phyloP scores from a whole-genome alignment of 306 rosid species.

The Glycine soja region DNA sequence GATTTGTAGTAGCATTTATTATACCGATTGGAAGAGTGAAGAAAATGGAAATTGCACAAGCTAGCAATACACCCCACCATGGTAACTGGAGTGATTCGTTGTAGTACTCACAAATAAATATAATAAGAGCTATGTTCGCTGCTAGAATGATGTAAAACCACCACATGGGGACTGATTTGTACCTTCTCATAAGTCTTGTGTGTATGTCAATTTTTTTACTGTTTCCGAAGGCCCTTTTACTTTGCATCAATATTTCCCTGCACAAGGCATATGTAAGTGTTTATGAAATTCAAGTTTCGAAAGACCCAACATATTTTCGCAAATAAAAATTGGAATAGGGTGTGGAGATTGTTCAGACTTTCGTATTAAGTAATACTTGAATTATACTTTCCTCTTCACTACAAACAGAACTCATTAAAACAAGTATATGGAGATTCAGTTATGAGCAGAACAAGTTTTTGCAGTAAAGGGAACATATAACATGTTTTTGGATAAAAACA shows the following conservation, averaged over 20 bases:
- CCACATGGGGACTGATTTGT: conserved; percentile 74
- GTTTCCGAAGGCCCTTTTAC: conserved; percentile 59
- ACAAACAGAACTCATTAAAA: neutral
- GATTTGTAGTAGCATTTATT: conserved; percentile 82
- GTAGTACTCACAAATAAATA: conserved; percentile 62
- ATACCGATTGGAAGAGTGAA: conserved; percentile 82
- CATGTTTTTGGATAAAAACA: conserved; percentile 10
- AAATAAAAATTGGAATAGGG: neutral
- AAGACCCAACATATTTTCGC: conserved; percentile 17
- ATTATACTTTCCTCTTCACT: conserved; percentile 2
- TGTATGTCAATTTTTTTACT: conserved; percentile 64
- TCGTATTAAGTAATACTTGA: neutral
- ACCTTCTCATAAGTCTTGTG: conserved; percentile 71
- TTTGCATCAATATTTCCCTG: conserved; percentile 68
- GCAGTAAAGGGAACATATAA: neutral
- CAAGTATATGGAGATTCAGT: neutral
- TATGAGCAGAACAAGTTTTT: neutral
- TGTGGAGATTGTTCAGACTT: neutral
- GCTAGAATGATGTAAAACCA: conserved; percentile 72
- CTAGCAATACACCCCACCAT: conserved; percentile 92
- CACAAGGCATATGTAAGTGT: conserved; percentile 10
- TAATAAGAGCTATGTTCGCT: conserved; percentile 65
- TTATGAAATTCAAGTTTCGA: conserved; percentile 13
- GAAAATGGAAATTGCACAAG: conserved; percentile 66
- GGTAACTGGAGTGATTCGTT: conserved; percentile 76